Evolutionary conservation across 768 basidiomycete genomes (phyloP).

Genomic region (Grammothele lineata): DNA sequence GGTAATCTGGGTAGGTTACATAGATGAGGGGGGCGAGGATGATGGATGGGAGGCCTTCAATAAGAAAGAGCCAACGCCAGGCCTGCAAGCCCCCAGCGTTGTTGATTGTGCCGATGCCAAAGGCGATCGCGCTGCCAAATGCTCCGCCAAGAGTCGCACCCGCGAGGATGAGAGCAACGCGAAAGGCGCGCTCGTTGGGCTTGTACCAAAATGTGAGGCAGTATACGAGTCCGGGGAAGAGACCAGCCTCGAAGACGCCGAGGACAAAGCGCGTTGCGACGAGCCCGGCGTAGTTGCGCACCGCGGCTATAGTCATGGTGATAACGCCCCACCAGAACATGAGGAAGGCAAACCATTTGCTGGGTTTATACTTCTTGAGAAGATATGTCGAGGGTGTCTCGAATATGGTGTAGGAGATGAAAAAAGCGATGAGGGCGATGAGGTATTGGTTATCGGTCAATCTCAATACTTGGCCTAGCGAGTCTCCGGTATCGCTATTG

Average conservation of each 20-base stretch:
- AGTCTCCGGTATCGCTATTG: constrained; percentile 18
- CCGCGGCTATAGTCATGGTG: constrained; percentile 33
- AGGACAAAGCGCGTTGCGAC: constrained; percentile 34
- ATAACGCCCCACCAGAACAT: constrained; percentile 37
- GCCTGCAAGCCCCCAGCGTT: constrained; percentile 20
- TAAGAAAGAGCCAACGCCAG: constrained; percentile 36
- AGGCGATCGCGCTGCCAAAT: constrained; percentile 30
- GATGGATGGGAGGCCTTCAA: constrained; percentile 32
- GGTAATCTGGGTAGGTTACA: constrained; percentile 14
- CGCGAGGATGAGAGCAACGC: constrained; percentile 27
- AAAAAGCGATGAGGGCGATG: constrained; percentile 22
- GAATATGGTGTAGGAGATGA: constrained; percentile 19
- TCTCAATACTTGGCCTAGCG: constrained; percentile 9
- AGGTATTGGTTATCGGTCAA: constrained; percentile 15
- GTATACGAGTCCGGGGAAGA: constrained; percentile 40
- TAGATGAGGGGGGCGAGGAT: constrained; percentile 10
- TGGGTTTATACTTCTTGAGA: constrained; percentile 33
- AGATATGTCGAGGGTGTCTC: constrained; percentile 28
- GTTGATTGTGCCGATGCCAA: constrained; percentile 28
- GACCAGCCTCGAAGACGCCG: constrained; percentile 39
- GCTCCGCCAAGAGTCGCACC: constrained; percentile 26
- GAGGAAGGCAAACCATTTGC: constrained; percentile 36
- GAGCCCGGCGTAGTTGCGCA: constrained; percentile 34
- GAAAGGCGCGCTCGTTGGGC: constrained; percentile 25
- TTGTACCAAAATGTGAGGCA: constrained; percentile 45